A percentile compares a stretch with the other conserved stretches of the same genome.
phyloP scores from a whole-genome alignment of 2,329 filamentous ascomycete species.

The Lachnellula willkommii region DNA sequence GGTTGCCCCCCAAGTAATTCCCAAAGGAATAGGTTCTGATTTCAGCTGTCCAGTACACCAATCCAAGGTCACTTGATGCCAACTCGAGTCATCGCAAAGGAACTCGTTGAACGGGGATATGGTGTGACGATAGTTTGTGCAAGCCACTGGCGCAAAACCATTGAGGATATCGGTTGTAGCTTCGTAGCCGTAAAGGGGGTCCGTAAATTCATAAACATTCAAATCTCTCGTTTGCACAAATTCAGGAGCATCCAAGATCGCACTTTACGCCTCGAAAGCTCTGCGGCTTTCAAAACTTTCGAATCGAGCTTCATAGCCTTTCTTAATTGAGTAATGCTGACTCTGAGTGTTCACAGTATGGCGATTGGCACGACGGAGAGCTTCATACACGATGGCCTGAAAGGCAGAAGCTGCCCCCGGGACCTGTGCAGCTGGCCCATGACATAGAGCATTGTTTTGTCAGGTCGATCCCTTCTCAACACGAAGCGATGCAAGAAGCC shows the following conservation, averaged over 20 bases:
- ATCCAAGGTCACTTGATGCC: conserved; percentile 20
- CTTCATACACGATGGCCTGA: conserved; percentile 20
- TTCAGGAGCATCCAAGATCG: no score
- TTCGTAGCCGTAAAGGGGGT: conserved; percentile 31
- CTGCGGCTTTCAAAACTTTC: no score
- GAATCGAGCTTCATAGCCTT: no score
- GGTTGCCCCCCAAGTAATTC: no score
- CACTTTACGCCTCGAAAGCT: no score
- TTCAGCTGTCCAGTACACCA: conserved; percentile 1
- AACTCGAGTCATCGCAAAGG: conserved; percentile 15
- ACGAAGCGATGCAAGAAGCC: conserved; percentile 32
- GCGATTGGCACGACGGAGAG: conserved; percentile 26
- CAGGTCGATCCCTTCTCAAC: conserved; percentile 31
- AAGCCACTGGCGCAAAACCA: conserved; percentile 31
- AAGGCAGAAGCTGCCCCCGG: conserved; percentile 15
- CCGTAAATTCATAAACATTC: no score
- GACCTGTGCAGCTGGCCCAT: conserved; percentile 30
- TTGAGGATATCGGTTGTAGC: conserved; percentile 36
- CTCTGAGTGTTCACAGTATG: neutral
- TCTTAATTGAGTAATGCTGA: no score
- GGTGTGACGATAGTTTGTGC: conserved; percentile 39
- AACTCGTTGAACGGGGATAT: conserved; percentile 35
- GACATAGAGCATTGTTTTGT: conserved; percentile 35
- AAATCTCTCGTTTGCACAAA: no score
- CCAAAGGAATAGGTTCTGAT: no score